Percentiles rank a stretch among this genome's conserved stretches.
Evolutionary conservation across 2,329 filamentous ascomycete species (phyloP).

Genomic region (Trematosphaeria pertusa): DNA sequence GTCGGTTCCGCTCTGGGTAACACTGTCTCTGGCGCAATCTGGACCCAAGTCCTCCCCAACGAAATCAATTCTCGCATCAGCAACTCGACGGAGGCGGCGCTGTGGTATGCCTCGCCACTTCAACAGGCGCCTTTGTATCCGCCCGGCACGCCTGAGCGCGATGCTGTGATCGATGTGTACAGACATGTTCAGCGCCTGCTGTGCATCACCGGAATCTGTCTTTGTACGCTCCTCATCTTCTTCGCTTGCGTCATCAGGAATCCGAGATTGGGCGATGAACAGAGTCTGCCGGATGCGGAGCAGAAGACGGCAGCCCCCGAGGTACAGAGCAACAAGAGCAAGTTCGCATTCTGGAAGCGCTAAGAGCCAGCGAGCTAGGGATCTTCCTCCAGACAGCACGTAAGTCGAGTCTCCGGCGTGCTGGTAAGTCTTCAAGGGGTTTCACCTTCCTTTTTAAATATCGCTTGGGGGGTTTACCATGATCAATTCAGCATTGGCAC

Average conservation of each 20-base stretch:
- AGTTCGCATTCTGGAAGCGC: too few relatives aligned
- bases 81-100: slow-evolving; percentile 50
- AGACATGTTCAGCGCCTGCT: slow-evolving; percentile 55
- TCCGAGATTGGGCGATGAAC: slow-evolving; percentile 54
- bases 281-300: slow-evolving; percentile 55
- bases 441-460: too few relatives aligned
- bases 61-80: slow-evolving; percentile 50
- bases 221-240: slow-evolving; percentile 54
- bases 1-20: slow-evolving; percentile 67
- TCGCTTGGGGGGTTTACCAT: too few relatives aligned
- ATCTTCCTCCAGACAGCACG: too few relatives aligned
- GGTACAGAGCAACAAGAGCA: too few relatives aligned
- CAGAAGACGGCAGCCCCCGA: too few relatives aligned
- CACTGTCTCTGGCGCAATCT: slow-evolving; percentile 67
- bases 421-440: too few relatives aligned
- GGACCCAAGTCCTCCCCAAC: slow-evolving; percentile 60
- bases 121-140: slow-evolving; percentile 47
- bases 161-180: slow-evolving; percentile 54
- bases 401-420: too few relatives aligned
- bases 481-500: too few relatives aligned
- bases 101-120: slow-evolving; percentile 54
- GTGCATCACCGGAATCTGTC: slow-evolving; percentile 59
- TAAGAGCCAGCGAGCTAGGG: too few relatives aligned
- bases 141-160: slow-evolving; percentile 53
- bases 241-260: slow-evolving; percentile 57